Evolutionary conservation across 2,329 filamentous ascomycete genomes (phyloP).

Genomic region (Tolypocladium inflatum): DNA sequence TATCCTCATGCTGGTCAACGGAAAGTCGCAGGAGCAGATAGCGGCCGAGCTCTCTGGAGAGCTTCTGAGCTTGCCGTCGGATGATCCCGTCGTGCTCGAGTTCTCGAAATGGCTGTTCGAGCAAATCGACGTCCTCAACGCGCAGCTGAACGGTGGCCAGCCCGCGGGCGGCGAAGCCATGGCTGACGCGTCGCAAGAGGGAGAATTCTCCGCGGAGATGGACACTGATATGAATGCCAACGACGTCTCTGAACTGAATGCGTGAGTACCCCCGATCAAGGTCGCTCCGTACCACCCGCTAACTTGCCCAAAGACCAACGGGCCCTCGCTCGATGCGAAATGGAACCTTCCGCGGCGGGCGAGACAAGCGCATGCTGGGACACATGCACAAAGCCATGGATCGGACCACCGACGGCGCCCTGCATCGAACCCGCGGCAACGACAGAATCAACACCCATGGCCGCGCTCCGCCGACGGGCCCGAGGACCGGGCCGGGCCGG

Average conservation of each 20-base stretch:
- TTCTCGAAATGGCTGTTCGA: conserved; percentile 94
- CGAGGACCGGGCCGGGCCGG: conserved; percentile 44
- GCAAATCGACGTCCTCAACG: conserved; percentile 61
- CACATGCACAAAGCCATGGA: conserved; percentile 80
- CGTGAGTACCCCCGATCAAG: conserved; percentile 34
- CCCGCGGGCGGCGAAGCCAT: conserved; percentile 15
- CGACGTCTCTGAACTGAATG: conserved; percentile 40
- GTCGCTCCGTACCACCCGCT: background rate
- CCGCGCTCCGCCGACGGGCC: conserved; percentile 63
- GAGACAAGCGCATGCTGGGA: conserved; percentile 75
- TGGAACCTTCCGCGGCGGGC: conserved; percentile 46
- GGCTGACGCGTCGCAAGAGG: conserved; percentile 24
- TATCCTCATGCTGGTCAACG: conserved; percentile 92
- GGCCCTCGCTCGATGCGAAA: conserved; percentile 93
- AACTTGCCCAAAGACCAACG: conserved; percentile 57
- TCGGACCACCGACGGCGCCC: conserved; percentile 60
- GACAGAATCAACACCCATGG: conserved; percentile 75
- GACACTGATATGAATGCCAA: conserved; percentile 67
- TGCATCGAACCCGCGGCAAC: conserved; percentile 70
- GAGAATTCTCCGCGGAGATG: conserved; percentile 31
- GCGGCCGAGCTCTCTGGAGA: conserved; percentile 81
- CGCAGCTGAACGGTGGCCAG: conserved; percentile 47
- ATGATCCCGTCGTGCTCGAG: conserved; percentile 71
- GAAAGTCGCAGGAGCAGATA: conserved; percentile 86
- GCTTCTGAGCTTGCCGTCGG: conserved; percentile 69